Evolutionary conservation across 768 basidiomycete genomes (phyloP), one percentile per base, ranked within the genome.

Genomic region (Mycena kentingensis): DNA sequence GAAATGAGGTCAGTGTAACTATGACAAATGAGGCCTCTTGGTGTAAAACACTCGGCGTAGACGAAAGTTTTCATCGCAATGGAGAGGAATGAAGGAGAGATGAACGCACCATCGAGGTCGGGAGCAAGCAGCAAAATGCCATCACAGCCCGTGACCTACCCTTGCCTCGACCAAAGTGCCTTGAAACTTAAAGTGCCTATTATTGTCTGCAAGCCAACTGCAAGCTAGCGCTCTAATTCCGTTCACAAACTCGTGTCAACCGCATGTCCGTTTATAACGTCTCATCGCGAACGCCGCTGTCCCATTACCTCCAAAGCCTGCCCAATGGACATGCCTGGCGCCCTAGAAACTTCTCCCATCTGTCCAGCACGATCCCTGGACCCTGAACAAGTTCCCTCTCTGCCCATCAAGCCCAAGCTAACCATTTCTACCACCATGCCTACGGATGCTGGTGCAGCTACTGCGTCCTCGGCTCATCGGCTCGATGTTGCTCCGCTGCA

Each of bases 1-100:
- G 34, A 32, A 51, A 31, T n/a, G 47, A 28, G 34, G 22, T 90
- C 88, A 90, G 88, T 85, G 88, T 90, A 90, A 90, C 88, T 89
- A 90, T 90, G 88, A 90, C 88, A 80, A 75, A 76, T 67, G 67
- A 67, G 67, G 81, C 70, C 65, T 68, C 75, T 68, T 70, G 65
- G 70, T 73, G 76, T 65, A 66, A 68, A 73, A 75, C 74, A 70
- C 83, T 84, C 79, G 71, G 68, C 74, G 62, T 64, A 69, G 67
- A 66, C 49, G 68, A 61, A 64, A 65, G 65, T 63, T 78, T 71
- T 85, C 87, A 89, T 89, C 87, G 66, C 58, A 63, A 78, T 77
- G 77, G 75, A 63, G 60, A 58, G n/a, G 37, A 38, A 21, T 24
- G 19, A 42, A 25, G 41, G 5, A 10, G 22, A 42, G 36, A 18